Evolutionary conservation across 2,329 filamentous ascomycete species (phyloP).

Genomic region (Verticillium zaregamsianum): DNA sequence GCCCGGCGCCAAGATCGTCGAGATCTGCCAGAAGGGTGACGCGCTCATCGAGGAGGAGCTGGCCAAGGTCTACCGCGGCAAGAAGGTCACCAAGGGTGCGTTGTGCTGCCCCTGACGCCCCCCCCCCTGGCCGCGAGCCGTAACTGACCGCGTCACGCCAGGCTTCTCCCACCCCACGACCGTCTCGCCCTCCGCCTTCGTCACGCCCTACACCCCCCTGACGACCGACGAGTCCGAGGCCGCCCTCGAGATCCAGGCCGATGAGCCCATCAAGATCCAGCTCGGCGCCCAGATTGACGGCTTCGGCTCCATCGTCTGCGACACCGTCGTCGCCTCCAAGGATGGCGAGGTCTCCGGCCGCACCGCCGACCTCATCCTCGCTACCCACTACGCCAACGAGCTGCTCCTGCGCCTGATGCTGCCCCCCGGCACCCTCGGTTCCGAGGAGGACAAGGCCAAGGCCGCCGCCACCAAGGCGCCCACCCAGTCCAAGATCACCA

Average conservation of each 20-base stretch:
- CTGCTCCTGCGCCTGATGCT: conserved; percentile 86
- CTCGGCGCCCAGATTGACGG: conserved; percentile 98
- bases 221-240: conserved; percentile 84
- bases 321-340: conserved; percentile 73
- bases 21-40: conserved; percentile 94
- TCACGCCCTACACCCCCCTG: conserved; percentile 95
- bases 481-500: conserved; percentile 81
- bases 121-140: background rate
- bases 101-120: conserved; percentile 12
- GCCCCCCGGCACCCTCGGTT: conserved; percentile 83
- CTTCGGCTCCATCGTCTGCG: conserved; percentile 92
- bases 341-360: conserved; percentile 67
- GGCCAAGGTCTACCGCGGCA: conserved; percentile 94
- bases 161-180: conserved; percentile 93
- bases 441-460: conserved; percentile 95
- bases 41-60: conserved; percentile 92
- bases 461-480: conserved; percentile 76
- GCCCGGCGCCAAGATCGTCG: conserved; percentile 86
- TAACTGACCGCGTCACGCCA: conserved; percentile 25
- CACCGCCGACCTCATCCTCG: conserved; percentile 81
- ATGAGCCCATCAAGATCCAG: conserved; percentile 94
- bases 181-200: conserved; percentile 86
- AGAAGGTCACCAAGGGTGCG: conserved; percentile 89
- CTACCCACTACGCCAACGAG: conserved; percentile 94
- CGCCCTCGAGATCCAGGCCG: conserved; percentile 70